Evolutionary conservation across 768 basidiomycete genomes (phyloP), one percentile per base, ranked within the genome.

Genomic region (Clitopilus hobsonii): DNA sequence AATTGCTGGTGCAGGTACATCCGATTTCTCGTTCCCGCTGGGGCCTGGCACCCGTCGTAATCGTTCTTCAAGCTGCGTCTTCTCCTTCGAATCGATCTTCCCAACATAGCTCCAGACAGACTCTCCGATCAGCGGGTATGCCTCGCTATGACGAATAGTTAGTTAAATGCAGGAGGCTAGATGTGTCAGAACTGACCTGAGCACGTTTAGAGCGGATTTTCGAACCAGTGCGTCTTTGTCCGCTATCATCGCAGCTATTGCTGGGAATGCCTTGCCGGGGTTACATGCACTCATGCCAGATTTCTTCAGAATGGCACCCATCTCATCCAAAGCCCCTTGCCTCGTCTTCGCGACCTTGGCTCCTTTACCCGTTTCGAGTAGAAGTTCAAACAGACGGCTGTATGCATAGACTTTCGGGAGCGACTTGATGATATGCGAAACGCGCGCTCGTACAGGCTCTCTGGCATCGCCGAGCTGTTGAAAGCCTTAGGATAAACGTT

Each of bases 381-480:
- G 73, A 13, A 93, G 69, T 63, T 91, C 88, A 67, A 97, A 95
- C 27, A 98, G 77, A 36, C 94, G 87, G 62, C 94, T 97, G 63
- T 89, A 95, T 1, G 97, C 89, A 64, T 95, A 97, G 52, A 98
- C 86, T 64, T 88, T 92, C 6, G 94, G 88, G 51, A 98, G 75
- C 4, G 79, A 80, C 62, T 92, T 89, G 54, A 98, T 84, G 56
- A 97, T 88, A 48, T 85, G 86, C 60, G 91, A 85, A 20, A 97
- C 85, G 50, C 94, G 84, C 47, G 74, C 65, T 6, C 94, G 84
- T 41, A 94, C 82, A 56, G 83, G 85, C 70, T 95, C 94, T 24
- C 93, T 80, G 25, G 88, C 84, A 73, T 98, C 97, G 13, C 97
- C 97, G 56, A 98, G 87, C 96, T 98, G 62, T 10, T n/a, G n/a